Conservation (phyloP, 495 filamentous ascomycete species). For the Friedmanniomyces simplex region DNA sequence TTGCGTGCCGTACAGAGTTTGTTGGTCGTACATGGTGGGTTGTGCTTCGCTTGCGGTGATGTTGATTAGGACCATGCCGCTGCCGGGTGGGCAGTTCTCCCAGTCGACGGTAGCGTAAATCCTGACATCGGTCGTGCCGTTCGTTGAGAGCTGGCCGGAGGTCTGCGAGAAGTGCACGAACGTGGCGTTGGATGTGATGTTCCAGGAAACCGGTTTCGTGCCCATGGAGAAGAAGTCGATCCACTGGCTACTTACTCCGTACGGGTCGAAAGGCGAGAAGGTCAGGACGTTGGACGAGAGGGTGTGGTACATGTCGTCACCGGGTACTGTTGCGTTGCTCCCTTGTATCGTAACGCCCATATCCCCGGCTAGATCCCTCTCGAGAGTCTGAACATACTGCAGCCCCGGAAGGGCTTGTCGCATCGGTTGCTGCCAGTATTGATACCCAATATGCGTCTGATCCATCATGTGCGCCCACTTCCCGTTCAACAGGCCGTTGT, state of each 20-base stretch:
- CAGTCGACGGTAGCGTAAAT: slow-evolving; percentile 56
- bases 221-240: slow-evolving; percentile 61
- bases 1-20: slow-evolving; percentile 41
- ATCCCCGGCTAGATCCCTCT: slow-evolving; percentile 48
- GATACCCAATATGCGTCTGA: slow-evolving; percentile 44
- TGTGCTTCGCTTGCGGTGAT: slow-evolving; percentile 35
- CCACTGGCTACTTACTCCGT: slow-evolving; percentile 48
- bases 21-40: slow-evolving; percentile 42
- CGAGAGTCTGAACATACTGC: slow-evolving; percentile 44
- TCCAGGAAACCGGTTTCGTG: slow-evolving; percentile 47
- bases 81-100: slow-evolving; percentile 40
- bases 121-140: slow-evolving; percentile 41
- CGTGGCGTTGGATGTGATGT: slow-evolving; percentile 35
- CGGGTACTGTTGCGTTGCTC: slow-evolving; percentile 52
- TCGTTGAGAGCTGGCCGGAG: slow-evolving; percentile 41
- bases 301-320: slow-evolving; percentile 54
- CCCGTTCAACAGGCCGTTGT: slow-evolving; percentile 52
- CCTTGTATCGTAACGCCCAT: slow-evolving; percentile 58
- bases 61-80: slow-evolving; percentile 27
- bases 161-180: slow-evolving; percentile 50
- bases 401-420: slow-evolving; percentile 54
- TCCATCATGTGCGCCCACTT: slow-evolving; percentile 66
- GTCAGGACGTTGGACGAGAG: slow-evolving; percentile 42
- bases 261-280: slow-evolving; percentile 51
- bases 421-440: slow-evolving; percentile 60